These are phyloP conservation scores for Tricholoma flavovirens DNA, from an alignment of 768 basidiomycete species.

Conservation along the genomic window DNA sequence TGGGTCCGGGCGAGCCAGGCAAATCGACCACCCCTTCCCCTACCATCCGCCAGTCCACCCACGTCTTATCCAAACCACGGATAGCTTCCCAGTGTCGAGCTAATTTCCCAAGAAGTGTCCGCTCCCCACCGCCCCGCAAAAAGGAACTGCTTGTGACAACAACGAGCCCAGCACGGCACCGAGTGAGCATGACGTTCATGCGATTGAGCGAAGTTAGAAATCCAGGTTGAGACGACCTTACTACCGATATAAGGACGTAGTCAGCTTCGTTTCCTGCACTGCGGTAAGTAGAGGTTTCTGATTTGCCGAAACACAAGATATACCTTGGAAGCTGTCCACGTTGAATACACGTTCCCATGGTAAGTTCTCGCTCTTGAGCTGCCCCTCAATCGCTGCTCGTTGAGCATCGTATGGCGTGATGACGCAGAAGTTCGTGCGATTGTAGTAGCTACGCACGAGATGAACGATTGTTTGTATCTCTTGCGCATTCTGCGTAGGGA, in stretches of 20 bases:
- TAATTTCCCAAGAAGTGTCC: constrained; percentile 38
- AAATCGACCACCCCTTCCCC: constrained; percentile 22
- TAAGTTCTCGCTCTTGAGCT: constrained; percentile 27
- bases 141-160: constrained; percentile 42
- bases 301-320: constrained; percentile 9
- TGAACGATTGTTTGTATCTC: constrained; percentile 37
- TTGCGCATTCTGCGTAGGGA: constrained; percentile 29
- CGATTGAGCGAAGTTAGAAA: constrained; percentile 41
- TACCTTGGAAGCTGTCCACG: constrained; percentile 51
- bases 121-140: constrained; percentile 23
- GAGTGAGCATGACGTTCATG: constrained; percentile 50
- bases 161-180: constrained; percentile 42
- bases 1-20: constrained; percentile 21
- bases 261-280: constrained; percentile 45
- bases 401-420: constrained; percentile 55
- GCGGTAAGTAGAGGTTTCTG: neutral
- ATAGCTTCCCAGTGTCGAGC: constrained; percentile 23
- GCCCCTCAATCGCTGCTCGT: constrained; percentile 33
- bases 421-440: constrained; percentile 32
- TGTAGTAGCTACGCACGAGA: constrained; percentile 38
- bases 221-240: constrained; percentile 38
- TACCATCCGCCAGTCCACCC: constrained; percentile 29
- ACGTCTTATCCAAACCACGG: constrained; percentile 12
- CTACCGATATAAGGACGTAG: constrained; percentile 46
- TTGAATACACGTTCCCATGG: constrained; percentile 43